Base-by-base conservation (phyloP, 495 filamentous ascomycete species). In the Endocarpon pusillum region DNA sequence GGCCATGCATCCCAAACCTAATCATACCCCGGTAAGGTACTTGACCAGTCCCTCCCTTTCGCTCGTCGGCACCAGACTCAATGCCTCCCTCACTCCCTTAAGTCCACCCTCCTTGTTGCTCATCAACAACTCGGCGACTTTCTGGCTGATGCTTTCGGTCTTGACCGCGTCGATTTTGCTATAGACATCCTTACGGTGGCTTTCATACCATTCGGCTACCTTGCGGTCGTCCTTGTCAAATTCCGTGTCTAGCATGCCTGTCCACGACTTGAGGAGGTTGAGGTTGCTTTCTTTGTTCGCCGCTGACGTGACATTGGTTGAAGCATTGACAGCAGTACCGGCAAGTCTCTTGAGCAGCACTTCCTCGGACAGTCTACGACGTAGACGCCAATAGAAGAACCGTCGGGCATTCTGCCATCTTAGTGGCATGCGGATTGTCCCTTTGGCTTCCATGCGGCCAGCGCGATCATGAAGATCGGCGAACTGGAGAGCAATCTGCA, bases 331-430 rank as follows among this genome's bases (percentile, higher is more conserved):
- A 17, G 54, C 51, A 26, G 44, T 58, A 43, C 55, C 48, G 5
- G 76, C 70, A 71, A 96, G 81, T 54, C 80, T 77, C 60, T 83
- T 87, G 54, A 96, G 66, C 51, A 96, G 81, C 50, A 81, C 78
- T 58, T 97, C 86, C 60, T 97, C 89, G 58, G 91, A 94, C 46
- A 97, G 66, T 59, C 91, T 73, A 54, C 89, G 81, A 54, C 89
- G 87, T 35, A 92, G 78, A 66, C 89, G 86, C 89, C 89, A 97
- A 75, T 94, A 97, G 73, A 97, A 96, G 81, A 94, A 97, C 50
- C 91, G 82, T 42, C 89, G 76, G 30, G 87, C 77, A 40, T 94
- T 74, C 52, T 73, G 67, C 91, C 86, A 97, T 49, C 72, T 66
- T 12, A 97, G 67, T 1, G 77, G 59, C 40, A 73, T 65, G 34